Evolutionary conservation across 108 stramenopile species (phyloP).

Genomic region (Cyclostephanos invisitatus): DNA sequence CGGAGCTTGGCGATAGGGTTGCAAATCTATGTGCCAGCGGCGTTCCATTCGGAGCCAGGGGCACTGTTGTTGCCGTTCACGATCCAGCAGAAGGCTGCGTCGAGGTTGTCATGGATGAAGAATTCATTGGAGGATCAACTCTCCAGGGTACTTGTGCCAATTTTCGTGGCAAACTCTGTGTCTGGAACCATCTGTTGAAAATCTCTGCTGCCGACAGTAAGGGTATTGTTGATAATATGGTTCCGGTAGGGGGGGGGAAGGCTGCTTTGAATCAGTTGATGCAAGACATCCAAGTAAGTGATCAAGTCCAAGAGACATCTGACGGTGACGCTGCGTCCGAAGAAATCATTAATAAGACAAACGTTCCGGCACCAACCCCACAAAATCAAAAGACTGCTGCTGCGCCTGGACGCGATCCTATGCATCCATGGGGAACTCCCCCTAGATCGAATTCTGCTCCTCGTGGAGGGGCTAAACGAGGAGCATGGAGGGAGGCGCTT

Average conservation of each 20-base stretch:
- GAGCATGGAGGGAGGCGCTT: conserved; percentile 64
- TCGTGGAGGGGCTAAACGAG: conserved; percentile 51
- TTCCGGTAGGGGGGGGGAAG: conserved; percentile 70
- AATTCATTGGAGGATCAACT: conserved; percentile 94
- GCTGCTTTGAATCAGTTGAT: conserved; percentile 64
- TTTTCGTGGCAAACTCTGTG: conserved; percentile 92
- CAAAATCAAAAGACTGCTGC: conserved; percentile 11
- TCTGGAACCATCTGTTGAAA: conserved; percentile 88
- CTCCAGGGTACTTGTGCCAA: conserved; percentile 94
- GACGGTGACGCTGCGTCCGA: conserved; percentile 3
- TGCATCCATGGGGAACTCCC: conserved; percentile 28
- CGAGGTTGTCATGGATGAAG: conserved; percentile 98
- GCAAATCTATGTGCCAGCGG: conserved; percentile 90
- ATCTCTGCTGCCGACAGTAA: conserved; percentile 71
- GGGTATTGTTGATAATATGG: conserved; percentile 68
- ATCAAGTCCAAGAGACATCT: conserved; percentile 11
- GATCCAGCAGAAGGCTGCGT: conserved; percentile 87
- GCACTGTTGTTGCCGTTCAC: conserved; percentile 96
- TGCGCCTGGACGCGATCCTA: conserved; percentile 21
- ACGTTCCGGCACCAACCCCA: background rate
- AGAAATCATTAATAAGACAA: background rate
- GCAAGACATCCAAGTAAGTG: conserved; percentile 48
- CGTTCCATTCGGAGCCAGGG: conserved; percentile 95
- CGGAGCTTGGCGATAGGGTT: conserved; percentile 91
- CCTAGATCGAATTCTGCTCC: conserved; percentile 35